Base-by-base conservation (phyloP, 805 yeast genomes). In the Ascoidea rubescens region DNA sequence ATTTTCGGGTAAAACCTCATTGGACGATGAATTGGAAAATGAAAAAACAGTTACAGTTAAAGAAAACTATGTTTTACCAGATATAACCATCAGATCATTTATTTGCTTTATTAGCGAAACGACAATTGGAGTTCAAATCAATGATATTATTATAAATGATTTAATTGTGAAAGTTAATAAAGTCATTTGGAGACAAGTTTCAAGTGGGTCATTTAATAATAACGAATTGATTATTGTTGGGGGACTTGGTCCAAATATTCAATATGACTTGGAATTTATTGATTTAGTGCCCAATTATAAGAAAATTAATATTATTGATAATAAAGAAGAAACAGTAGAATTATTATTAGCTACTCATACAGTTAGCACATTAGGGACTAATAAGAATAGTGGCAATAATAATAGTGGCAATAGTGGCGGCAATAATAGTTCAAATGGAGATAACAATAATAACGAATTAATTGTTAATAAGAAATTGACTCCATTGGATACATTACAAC, bases 131-230 rank as follows among this genome's bases (percentile, higher is more conserved):
- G 74, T 77, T 56, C 77, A 73, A 53, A 62, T 77, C 43, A 69
- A 71, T 49, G 71, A 75, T 50, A 70, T 72, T 28, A 62, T 64
- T 47, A 68, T 71, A 51, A 71, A 73, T 50, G 71, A 64, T 51
- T 60, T 73, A 5, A 65, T 70, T 48, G 72, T 72, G 8, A 65
- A 69, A 52, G 85, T 82, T 4, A 81, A 82, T 58, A 86, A 86
- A 31, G 73, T 82, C n/a, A 70, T 75, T 10, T 82, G 88, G 88
- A 75, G 80, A 31, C 87, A 81, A 59, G 78, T 79, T 1, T 71
- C 80, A 0, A 70, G 77, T 45, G 79, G 79, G 48, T 68, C 70
- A 14, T 61, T 69, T 16, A 67, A 66, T 21, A 72, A 72, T 33
- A 73, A 74, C 48, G 77, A 74, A 51, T 65, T 73, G 50, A 71